Percentiles rank a stretch among this genome's conserved stretches.
Conservation (phyloP, 2,329 filamentous ascomycete species). For the Diaporthe citri region DNA sequence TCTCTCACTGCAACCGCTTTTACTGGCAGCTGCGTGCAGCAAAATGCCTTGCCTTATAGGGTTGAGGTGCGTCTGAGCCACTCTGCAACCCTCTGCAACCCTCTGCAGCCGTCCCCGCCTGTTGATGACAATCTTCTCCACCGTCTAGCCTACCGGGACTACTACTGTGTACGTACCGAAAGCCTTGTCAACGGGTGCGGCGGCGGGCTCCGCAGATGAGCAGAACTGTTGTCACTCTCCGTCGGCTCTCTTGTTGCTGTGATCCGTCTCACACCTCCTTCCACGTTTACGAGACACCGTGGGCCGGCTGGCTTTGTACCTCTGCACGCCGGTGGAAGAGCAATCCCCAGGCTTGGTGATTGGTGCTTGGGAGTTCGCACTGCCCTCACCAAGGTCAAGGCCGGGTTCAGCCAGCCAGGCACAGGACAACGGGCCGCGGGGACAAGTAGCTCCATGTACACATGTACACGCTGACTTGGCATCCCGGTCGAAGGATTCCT, state of each 20-base stretch:
- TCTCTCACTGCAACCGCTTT: conserved; percentile 27
- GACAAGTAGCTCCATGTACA: conserved; percentile 14
- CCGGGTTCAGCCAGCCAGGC: neutral
- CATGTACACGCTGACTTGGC: neutral
- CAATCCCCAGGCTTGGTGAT: neutral
- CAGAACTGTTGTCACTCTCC: conserved; percentile 1
- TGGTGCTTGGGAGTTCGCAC: conserved; percentile 27
- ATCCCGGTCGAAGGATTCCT: conserved; percentile 38
- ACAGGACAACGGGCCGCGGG: conserved; percentile 1
- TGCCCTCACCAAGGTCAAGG: conserved; percentile 10
- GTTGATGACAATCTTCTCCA: conserved; percentile 4
- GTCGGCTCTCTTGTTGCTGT: neutral
- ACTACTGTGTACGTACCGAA: neutral
- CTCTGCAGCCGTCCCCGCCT: conserved; percentile 10
- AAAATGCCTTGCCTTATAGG: conserved; percentile 22
- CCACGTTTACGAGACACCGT: neutral
- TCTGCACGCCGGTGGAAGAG: conserved; percentile 23
- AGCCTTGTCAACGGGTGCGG: conserved; percentile 3
- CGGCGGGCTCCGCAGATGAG: conserved; percentile 20
- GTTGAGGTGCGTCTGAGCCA: conserved; percentile 18
- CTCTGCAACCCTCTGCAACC: conserved; percentile 25
- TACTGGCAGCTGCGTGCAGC: conserved; percentile 23
- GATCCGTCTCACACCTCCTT: conserved; percentile 17
- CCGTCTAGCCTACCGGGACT: neutral
- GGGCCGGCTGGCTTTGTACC: conserved; percentile 1